phyloP scores from a whole-genome alignment of 2,329 filamentous ascomycete genomes.

The Sporothrix dimorphospora region DNA sequence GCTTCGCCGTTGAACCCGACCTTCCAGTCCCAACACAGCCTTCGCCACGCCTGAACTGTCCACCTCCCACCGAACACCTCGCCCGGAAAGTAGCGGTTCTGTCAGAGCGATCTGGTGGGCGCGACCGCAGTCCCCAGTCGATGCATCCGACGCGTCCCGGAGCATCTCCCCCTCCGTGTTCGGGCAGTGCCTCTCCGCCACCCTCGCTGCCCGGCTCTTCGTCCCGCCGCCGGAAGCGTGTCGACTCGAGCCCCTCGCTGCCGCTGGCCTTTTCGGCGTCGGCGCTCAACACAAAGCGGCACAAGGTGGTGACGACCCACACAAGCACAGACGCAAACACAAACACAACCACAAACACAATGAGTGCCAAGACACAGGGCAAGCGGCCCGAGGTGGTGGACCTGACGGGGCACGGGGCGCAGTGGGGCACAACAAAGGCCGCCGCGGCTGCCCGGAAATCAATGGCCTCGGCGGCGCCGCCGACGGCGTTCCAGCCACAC shows the following conservation, averaged over 20 bases:
- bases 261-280: constrained; percentile 27
- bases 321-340: constrained; percentile 22
- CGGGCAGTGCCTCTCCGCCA: constrained; percentile 50
- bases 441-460: constrained; percentile 6
- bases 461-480: constrained; percentile 30
- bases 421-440: neutral
- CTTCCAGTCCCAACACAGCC: neutral
- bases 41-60: neutral
- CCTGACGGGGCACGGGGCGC: constrained; percentile 45
- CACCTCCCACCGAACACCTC: neutral
- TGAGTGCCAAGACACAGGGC: constrained; percentile 42
- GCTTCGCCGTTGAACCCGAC: neutral
- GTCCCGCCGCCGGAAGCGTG: constrained; percentile 55
- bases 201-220: constrained; percentile 62
- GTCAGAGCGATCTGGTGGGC: constrained; percentile 22
- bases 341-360: constrained; percentile 27
- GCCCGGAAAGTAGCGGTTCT: neutral
- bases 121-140: constrained; percentile 27
- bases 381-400: constrained; percentile 49
- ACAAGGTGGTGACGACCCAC: neutral
- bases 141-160: constrained; percentile 36
- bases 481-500: constrained; percentile 66
- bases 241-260: constrained; percentile 38
- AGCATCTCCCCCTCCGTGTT: constrained; percentile 31
- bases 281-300: constrained; percentile 25